Percentiles rank a stretch among this genome's conserved stretches.
These are phyloP conservation scores for Wallemia ichthyophaga DNA, from an alignment of 1,284 basidiomycete species.

Conservation along the genomic window DNA sequence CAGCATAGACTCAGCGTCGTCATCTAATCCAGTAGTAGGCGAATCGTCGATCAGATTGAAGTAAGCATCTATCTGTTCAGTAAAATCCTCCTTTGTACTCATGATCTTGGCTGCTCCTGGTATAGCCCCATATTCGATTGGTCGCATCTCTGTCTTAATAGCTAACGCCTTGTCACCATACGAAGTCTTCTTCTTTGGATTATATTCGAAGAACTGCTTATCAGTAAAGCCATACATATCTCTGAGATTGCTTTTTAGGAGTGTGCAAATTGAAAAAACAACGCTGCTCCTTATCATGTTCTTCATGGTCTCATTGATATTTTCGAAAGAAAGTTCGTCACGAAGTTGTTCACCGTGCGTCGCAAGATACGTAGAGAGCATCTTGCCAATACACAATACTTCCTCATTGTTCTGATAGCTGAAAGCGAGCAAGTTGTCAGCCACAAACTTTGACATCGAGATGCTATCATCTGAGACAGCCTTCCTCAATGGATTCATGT, in stretches of 20 bases:
- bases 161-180: not conserved
- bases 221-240: not conserved
- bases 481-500: slow-evolving; percentile 22
- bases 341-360: slow-evolving; percentile 50
- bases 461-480: slow-evolving; percentile 31
- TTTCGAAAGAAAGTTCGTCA: slow-evolving; percentile 14
- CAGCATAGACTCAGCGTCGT: not conserved
- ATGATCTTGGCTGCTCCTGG: not conserved
- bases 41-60: not conserved
- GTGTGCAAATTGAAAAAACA: not conserved
- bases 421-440: slow-evolving; percentile 67
- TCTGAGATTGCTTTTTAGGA: not conserved
- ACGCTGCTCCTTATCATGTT: not conserved
- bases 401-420: slow-evolving; percentile 91
- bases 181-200: not conserved
- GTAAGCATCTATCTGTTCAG: not conserved
- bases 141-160: not conserved
- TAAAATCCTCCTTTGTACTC: not conserved
- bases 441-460: slow-evolving; percentile 60
- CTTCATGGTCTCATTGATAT: slow-evolving; percentile 7
- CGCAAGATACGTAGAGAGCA: slow-evolving; percentile 48
- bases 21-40: not conserved
- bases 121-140: not conserved
- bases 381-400: slow-evolving; percentile 50
- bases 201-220: not conserved